Evolutionary conservation across 345 rosid species (phyloP).

Genomic region (Hevea brasiliensis): DNA sequence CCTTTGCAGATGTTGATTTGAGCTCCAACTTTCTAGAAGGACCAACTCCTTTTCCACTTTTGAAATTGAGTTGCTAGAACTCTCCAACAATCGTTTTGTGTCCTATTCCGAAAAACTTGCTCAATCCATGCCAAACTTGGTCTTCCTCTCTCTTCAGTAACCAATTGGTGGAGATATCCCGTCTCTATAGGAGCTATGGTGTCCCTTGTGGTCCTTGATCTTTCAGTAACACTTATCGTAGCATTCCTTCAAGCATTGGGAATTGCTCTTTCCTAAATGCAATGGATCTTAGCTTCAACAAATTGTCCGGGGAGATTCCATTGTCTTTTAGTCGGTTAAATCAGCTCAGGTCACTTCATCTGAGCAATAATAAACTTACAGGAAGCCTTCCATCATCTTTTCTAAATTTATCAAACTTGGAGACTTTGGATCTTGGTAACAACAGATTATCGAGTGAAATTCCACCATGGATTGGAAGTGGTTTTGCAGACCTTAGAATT

Average conservation of each 20-base stretch:
- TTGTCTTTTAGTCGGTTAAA: neutral
- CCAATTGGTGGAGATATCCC: constrained; percentile 17
- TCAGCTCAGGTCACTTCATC: constrained; percentile 14
- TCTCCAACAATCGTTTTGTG: constrained; percentile 22
- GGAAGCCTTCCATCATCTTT: constrained; percentile 26
- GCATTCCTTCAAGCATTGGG: constrained; percentile 20
- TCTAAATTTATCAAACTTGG: constrained; percentile 31
- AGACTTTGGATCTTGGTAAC: constrained; percentile 41
- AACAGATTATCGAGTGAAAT: constrained; percentile 35
- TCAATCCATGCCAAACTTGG: constrained; percentile 8
- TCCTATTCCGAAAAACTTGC: constrained; percentile 5
- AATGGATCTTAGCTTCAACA: constrained; percentile 18
- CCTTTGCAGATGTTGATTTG: constrained; percentile 25
- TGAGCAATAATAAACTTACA: constrained; percentile 13
- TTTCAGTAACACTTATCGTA: constrained; percentile 14
- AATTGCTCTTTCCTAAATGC: constrained; percentile 16
- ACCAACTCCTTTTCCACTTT: constrained; percentile 16
- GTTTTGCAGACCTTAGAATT: constrained; percentile 10
- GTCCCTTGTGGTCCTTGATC: constrained; percentile 16
- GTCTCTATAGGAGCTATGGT: constrained; percentile 8
- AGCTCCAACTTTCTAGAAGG: constrained; percentile 29
- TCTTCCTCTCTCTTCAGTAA: constrained; percentile 21
- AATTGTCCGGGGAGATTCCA: constrained; percentile 13
- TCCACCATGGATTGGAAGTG: constrained; percentile 34
- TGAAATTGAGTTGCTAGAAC: constrained; percentile 13